Conservation (phyloP, 202 grass and related monocot species). For the Setaria viridis region DNA sequence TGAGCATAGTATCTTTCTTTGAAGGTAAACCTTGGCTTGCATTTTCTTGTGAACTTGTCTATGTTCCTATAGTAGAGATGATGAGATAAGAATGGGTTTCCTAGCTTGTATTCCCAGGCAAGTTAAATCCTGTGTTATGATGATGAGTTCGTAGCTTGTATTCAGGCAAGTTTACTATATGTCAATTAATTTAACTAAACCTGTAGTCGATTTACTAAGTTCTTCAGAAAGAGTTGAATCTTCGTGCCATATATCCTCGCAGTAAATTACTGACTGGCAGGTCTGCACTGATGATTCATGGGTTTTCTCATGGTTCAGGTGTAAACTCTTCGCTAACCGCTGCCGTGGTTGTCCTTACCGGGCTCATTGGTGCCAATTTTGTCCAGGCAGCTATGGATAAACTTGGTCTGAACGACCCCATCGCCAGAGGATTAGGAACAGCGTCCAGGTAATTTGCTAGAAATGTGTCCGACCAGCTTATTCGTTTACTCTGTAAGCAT, state of each 20-base stretch:
- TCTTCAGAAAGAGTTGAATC: background rate
- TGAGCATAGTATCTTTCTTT: conserved; percentile 99
- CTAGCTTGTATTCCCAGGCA: conserved; percentile 7
- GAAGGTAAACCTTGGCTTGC: conserved; percentile 58
- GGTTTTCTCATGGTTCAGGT: conserved; percentile 41
- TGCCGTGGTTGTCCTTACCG: conserved; percentile 88
- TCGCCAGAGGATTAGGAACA: conserved; percentile 89
- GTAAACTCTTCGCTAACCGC: conserved; percentile 88
- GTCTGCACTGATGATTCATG: background rate
- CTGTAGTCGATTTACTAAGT: background rate
- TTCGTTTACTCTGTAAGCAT: background rate
- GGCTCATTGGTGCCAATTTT: conserved; percentile 93
- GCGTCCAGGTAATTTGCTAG: conserved; percentile 73
- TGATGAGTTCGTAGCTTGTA: background rate
- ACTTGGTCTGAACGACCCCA: conserved; percentile 80
- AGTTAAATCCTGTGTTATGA: background rate
- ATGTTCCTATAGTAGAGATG: background rate
- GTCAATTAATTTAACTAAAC: background rate
- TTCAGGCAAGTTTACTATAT: background rate
- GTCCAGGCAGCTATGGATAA: conserved; percentile 89
- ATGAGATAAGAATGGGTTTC: background rate
- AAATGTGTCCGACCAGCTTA: background rate
- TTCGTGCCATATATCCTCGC: background rate
- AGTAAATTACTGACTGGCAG: background rate
- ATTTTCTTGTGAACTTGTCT: background rate